Evolutionary conservation across 2,329 filamentous ascomycete genomes (phyloP), one percentile per base, ranked within the genome.

Genomic region (Aureobasidium sp.): DNA sequence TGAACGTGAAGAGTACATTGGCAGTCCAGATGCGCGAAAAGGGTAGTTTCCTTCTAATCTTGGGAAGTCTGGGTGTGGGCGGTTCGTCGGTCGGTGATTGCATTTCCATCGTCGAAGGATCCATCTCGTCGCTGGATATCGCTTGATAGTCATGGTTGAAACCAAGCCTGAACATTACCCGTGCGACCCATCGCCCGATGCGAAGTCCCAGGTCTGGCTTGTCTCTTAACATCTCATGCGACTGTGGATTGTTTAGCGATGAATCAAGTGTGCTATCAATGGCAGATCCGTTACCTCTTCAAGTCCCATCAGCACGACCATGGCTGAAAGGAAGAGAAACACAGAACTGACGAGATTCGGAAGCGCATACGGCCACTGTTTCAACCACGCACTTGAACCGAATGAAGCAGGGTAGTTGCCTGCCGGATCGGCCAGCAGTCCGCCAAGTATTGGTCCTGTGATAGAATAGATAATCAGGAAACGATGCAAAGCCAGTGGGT

Each of bases 271-370:
- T 37, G 47, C 13, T 19, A 13, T 31, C 8, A 11, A 49, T 21
- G 38, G 27, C 17, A 35, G 4, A 42, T 19, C 5, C 6, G 15
- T 27, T 55, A 67, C 66, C 74, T 89, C 87, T 69, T 90, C 85
- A 1, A 90, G 76, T 13, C 84, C 85, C 25, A 89, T 75, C 60
- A 87, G 75, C 2, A 87, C 79, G 1, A 79, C 74, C 4, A 80
- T 53, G 0, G 81, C 78, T 0, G 84, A 82, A 1, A 75, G 67
- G 3, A 82, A 70, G 11, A 90, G 78, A 60, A 87, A 84, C 0
- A 79, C 63, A 1, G 83, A 84, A 66, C 84, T 88, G 53, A 88
- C 74, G 0, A 90, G 71, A 66, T 87, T 89, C 0, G 87, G 87
- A 40, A 90, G 73, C 1, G 85, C 85, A 72, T 86, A 90, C 0